Evolutionary conservation across 306 rosid genomes (phyloP).

Genomic region (Dalbergia oliveri): DNA sequence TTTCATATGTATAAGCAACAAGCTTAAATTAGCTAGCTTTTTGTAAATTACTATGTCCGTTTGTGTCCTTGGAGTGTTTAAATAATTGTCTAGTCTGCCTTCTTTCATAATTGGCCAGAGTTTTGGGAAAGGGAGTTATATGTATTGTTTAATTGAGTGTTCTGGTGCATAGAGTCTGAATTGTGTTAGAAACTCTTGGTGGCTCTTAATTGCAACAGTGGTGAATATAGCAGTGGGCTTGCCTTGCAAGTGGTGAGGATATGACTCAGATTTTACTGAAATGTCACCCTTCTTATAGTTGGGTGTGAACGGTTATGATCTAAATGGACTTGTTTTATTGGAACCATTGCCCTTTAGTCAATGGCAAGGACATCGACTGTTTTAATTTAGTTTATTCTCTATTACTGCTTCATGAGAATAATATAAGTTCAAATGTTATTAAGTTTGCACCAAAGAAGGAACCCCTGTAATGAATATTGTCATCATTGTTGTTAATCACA

Average conservation of each 20-base stretch:
- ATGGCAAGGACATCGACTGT: neutral
- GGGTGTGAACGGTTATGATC: conserved; percentile 19
- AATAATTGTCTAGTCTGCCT: conserved; percentile 15
- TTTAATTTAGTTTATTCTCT: conserved; percentile 23
- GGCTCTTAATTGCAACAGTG: conserved; percentile 17
- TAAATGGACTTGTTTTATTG: conserved; percentile 16
- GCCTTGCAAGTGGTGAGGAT: conserved; percentile 21
- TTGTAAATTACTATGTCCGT: neutral
- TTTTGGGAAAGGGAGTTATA: conserved; percentile 31
- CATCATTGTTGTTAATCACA: no score
- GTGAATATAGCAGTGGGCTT: conserved; percentile 2
- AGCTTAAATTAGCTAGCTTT: conserved; percentile 8
- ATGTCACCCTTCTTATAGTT: conserved; percentile 1
- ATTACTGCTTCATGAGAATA: conserved; percentile 26
- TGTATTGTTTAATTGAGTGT: conserved; percentile 15
- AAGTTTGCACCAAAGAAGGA: no score
- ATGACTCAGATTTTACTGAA: neutral
- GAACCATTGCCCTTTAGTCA: neutral
- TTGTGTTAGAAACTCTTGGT: conserved; percentile 4
- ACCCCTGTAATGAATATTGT: no score
- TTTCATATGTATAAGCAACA: conserved; percentile 35
- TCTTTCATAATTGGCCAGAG: conserved; percentile 21
- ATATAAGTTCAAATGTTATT: no score
- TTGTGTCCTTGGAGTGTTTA: conserved; percentile 17
- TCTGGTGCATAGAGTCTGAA: conserved; percentile 8